These are phyloP conservation scores for Puccinia triticina DNA, from an alignment of 1,284 basidiomycete species.

Conservation along the genomic window DNA sequence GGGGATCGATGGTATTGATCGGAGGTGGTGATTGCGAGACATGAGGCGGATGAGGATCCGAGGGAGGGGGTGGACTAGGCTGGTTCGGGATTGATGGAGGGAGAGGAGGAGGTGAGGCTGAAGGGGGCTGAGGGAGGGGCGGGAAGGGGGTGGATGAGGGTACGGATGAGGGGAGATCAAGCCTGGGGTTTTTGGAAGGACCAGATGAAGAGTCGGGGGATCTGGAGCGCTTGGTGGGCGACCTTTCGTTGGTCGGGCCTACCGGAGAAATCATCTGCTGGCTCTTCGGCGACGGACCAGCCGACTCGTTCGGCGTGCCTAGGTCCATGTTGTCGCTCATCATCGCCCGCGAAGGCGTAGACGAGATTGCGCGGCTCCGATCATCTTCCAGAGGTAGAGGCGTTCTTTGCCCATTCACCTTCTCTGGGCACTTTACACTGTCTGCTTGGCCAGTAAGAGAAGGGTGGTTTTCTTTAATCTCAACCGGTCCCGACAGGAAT, in stretches of 20 bases:
- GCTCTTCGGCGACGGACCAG: constrained; percentile 1
- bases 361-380: not conserved
- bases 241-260: not conserved
- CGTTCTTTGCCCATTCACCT: not conserved
- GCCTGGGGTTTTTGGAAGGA: constrained; percentile 5
- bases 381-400: not conserved
- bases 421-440: not conserved
- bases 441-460: not conserved
- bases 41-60: not conserved
- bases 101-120: not conserved
- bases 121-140: not conserved
- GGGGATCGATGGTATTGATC: not conserved
- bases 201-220: not conserved
- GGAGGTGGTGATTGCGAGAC: not conserved
- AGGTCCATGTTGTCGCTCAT: constrained; percentile 38
- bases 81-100: not conserved
- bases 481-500: not conserved
- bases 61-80: not conserved
- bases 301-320: constrained; percentile 12
- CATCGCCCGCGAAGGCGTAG: constrained; percentile 11
- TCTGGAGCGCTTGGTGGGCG: constrained; percentile 14
- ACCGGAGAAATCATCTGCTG: not conserved
- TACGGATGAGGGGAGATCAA: not conserved
- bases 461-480: not conserved
- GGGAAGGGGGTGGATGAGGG: not conserved